Evolutionary conservation across 441 rosid genomes (phyloP), one percentile per base, ranked within the genome.

Genomic region (Manihot esculenta): DNA sequence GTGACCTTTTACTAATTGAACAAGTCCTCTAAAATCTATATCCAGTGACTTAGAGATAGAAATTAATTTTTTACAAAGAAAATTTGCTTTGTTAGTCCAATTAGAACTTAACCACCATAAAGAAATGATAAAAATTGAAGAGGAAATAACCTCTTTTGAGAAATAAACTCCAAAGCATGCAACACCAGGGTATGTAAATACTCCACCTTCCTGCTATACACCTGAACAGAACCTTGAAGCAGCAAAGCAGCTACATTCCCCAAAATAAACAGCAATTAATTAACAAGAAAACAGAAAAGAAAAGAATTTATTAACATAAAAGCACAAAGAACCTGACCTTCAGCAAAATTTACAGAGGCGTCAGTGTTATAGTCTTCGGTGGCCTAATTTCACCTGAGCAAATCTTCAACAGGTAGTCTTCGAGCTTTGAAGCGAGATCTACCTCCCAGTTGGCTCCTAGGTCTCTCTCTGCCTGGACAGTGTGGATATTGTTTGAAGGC

Each of bases 161-260:
- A 91, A 73, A 93, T 87, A 84, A 88, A 93, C 78, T 91, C 96
- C 87, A 93, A 85, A 48, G 94, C 83, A 77, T 91, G 97, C 74
- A 93, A 78, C 59, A 93, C 97, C 86, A 93, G 84, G 76, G 80
- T 88, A 80, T 91, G 91, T 27, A 93, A 76, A 80, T 93, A 93
- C 82, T 93, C 98, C 10, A 93, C 98, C 77, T 93, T 93, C 79
- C 94, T 81, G 84, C 97, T 88, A 64, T 94, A 94, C 56, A 94
- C 98, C 73, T 90, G 97, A 69, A 88, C 89, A 41, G 97, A 94
- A 61, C 96, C 97, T 86, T 94, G 98, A 83, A 94, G 88, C 78
- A 94, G 80, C 82, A 94, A 83, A 76, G 98, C 98, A 83, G 97
- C 97, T 94, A 71, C 79, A 81, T 18, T 78, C 78, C 59, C 78